A percentile compares a stretch with the other conserved stretches of the same genome.
These are phyloP conservation scores for Arachis stenosperma DNA, from an alignment of 306 rosid genomes.

Conservation along the genomic window DNA sequence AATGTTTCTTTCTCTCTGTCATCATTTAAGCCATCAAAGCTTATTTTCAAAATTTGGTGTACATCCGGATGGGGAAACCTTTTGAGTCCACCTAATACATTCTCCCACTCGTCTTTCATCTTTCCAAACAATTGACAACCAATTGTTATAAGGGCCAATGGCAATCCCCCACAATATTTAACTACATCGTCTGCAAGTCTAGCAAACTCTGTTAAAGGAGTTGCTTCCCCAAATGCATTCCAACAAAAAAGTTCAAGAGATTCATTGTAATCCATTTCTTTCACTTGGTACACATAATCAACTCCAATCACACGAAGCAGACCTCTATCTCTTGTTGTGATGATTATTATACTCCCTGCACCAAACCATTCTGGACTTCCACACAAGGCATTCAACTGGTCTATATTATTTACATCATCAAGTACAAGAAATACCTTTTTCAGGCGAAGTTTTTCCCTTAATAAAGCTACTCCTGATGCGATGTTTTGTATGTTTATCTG, in stretches of 20 bases:
- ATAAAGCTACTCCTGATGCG: not conserved
- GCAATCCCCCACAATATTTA: slow-evolving; percentile 11
- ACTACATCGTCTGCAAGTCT: not conserved
- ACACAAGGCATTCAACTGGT: slow-evolving; percentile 25
- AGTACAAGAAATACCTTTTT: slow-evolving; percentile 31
- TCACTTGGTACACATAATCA: not conserved
- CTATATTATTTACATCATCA: slow-evolving; percentile 12
- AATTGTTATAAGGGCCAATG: slow-evolving; percentile 17
- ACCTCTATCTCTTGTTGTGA: slow-evolving; percentile 13
- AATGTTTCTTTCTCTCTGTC: slow-evolving; percentile 12
- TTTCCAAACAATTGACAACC: not conserved
- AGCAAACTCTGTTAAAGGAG: not conserved
- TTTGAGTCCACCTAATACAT: not conserved
- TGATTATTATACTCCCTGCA: slow-evolving; percentile 27
- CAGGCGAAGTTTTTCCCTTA: not conserved
- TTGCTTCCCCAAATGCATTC: slow-evolving; percentile 12
- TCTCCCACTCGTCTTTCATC: not conserved
- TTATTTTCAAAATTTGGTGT: slow-evolving; percentile 4
- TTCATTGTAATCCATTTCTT: not conserved
- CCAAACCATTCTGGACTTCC: slow-evolving; percentile 25
- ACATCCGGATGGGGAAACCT: not conserved
- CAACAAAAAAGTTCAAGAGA: slow-evolving; percentile 8
- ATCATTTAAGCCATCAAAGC: slow-evolving; percentile 28
- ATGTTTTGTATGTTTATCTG: not conserved
- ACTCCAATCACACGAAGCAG: not conserved